phyloP scores from a whole-genome alignment of 768 basidiomycete species.

The Clavaria fumosa region DNA sequence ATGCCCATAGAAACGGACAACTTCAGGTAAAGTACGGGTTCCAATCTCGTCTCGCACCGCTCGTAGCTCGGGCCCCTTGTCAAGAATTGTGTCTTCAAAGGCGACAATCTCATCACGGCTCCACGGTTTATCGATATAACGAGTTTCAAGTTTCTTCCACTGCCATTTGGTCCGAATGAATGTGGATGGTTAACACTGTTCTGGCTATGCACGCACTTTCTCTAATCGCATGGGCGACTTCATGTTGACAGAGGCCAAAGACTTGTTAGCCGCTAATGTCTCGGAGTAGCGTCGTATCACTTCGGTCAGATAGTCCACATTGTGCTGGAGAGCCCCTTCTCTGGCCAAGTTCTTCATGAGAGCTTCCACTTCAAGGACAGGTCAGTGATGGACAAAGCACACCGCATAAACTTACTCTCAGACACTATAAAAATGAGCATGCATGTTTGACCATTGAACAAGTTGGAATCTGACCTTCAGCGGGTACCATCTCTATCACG shows the following conservation, averaged over 20 bases:
- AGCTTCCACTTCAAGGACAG: conserved; percentile 38
- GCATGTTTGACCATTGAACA: background rate
- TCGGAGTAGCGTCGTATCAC: conserved; percentile 57
- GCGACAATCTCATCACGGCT: conserved; percentile 48
- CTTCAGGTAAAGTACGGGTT: conserved; percentile 54
- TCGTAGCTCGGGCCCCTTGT: conserved; percentile 70
- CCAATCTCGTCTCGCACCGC: conserved; percentile 61
- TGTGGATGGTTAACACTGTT: background rate
- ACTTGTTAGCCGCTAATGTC: conserved; percentile 39
- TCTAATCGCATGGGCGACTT: conserved; percentile 37
- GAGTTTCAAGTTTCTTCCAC: conserved; percentile 61
- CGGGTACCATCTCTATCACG: conserved; percentile 45
- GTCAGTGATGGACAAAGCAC: conserved; percentile 4
- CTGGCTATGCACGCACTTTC: conserved; percentile 33
- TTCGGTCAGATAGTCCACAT: conserved; percentile 76
- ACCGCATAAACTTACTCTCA: conserved; percentile 1
- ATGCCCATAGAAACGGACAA: conserved; percentile 70
- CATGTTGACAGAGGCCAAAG: conserved; percentile 51
- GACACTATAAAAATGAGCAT: conserved; percentile 4
- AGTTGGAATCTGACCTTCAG: conserved; percentile 34
- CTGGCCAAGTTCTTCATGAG: conserved; percentile 41
- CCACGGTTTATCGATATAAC: conserved; percentile 61
- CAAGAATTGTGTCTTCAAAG: conserved; percentile 61
- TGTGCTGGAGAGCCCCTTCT: conserved; percentile 34
- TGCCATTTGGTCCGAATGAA: conserved; percentile 13